Percentiles rank a stretch among this genome's conserved stretches.
Evolutionary conservation across 2,329 filamentous ascomycete species (phyloP).

Genomic region (Penicillium sp.): DNA sequence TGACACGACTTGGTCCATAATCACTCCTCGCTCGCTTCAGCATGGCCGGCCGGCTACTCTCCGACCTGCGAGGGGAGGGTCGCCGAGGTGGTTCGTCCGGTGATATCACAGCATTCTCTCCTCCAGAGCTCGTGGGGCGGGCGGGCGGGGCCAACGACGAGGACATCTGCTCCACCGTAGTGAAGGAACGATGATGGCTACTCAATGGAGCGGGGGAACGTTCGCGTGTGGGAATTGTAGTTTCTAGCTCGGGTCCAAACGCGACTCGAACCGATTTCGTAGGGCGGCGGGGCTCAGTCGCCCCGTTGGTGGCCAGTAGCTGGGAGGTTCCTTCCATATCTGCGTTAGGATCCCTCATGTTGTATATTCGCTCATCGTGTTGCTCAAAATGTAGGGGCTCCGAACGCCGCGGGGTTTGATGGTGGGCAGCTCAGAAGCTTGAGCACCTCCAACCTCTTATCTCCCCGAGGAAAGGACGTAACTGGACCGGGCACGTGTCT

Average conservation of each 20-base stretch:
- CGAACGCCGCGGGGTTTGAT: conserved; percentile 14
- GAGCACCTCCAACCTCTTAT: background rate
- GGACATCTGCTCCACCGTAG: conserved; percentile 34
- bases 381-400: conserved; percentile 16
- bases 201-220: conserved; percentile 33
- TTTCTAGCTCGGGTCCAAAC: conserved; percentile 43
- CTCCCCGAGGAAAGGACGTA: background rate
- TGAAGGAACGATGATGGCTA: conserved; percentile 40
- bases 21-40: conserved; percentile 57
- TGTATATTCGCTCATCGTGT: conserved; percentile 37
- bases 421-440: conserved; percentile 10
- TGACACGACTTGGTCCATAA: conserved; percentile 47
- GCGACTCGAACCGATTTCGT: conserved; percentile 42
- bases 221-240: conserved; percentile 39
- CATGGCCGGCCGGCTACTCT: conserved; percentile 40
- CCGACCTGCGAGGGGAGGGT: conserved; percentile 35
- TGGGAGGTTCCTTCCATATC: conserved; percentile 38
- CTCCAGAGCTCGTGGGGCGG: conserved; percentile 38
- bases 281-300: conserved; percentile 35
- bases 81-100: conserved; percentile 28
- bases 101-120: conserved; percentile 28
- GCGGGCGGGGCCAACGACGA: conserved; percentile 22
- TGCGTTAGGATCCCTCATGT: conserved; percentile 41
- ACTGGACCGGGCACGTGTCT: background rate
- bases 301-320: conserved; percentile 31